Conservation (phyloP, 176 grass and related monocot species). For the Microstegium vimineum region DNA sequence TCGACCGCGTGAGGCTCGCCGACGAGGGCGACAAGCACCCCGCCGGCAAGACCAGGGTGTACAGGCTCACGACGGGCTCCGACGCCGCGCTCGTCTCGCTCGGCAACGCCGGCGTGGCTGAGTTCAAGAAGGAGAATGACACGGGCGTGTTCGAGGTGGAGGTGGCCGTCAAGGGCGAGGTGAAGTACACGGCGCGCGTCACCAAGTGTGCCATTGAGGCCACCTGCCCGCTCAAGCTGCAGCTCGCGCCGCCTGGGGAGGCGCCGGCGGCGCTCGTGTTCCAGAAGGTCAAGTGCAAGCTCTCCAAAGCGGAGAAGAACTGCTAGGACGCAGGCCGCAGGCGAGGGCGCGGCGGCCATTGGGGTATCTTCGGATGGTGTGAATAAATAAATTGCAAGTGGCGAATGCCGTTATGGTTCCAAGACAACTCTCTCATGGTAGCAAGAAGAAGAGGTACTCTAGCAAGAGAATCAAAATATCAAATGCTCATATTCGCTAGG, state of each 20-base stretch:
- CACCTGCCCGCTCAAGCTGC: constrained; percentile 24
- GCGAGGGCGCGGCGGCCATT: not conserved
- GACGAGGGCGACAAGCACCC: not conserved
- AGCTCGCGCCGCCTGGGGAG: constrained; percentile 18
- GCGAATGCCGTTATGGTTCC: not conserved
- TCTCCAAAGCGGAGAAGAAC: constrained; percentile 4
- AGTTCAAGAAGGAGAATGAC: constrained; percentile 26
- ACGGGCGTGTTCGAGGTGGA: constrained; percentile 35
- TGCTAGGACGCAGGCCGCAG: not conserved
- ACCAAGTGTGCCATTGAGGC: constrained; percentile 18
- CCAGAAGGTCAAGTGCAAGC: constrained; percentile 33
- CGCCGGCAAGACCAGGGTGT: not conserved
- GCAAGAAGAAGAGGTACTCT: no score
- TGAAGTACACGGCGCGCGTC: not conserved
- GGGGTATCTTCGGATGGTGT: not conserved
- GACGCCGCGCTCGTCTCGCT: not conserved
- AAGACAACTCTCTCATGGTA: no score
- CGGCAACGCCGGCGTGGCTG: not conserved
- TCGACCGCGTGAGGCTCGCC: constrained; percentile 26
- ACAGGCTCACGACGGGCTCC: not conserved
- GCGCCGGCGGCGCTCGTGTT: constrained; percentile 1
- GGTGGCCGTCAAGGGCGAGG: constrained; percentile 1
- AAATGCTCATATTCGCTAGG: no score
- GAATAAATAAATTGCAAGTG: not conserved
- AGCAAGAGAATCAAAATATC: no score